Conservation (phyloP, 139 green algal genomes). For the Chlorella sp. region DNA sequence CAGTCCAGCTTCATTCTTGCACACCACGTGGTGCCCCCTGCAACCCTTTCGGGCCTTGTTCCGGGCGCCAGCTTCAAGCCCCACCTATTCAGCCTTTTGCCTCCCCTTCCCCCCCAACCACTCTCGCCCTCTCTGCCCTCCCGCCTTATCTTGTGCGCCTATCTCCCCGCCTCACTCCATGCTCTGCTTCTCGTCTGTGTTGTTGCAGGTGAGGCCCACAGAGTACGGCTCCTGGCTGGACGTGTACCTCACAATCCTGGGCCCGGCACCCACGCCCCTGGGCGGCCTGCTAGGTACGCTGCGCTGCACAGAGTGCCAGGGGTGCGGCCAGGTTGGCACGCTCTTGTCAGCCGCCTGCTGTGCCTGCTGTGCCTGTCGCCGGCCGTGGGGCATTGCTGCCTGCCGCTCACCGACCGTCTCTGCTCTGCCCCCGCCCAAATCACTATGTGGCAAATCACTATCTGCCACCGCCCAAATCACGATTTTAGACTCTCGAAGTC, state of each 20-base stretch:
- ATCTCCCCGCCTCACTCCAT: background rate
- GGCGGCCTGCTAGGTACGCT: conserved; percentile 4
- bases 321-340: background rate
- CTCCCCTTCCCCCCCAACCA: background rate
- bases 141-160: background rate
- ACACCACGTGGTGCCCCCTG: background rate
- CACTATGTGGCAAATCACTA: too few relatives aligned
- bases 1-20: background rate
- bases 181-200: too few relatives aligned
- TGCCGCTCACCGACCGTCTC: background rate
- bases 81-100: background rate
- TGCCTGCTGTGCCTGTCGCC: background rate
- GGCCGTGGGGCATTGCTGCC: background rate
- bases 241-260: conserved; percentile 13
- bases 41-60: too few relatives aligned
- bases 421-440: too few relatives aligned
- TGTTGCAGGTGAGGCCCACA: background rate
- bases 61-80: too few relatives aligned
- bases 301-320: background rate
- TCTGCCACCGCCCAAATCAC: background rate
- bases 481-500: too few relatives aligned
- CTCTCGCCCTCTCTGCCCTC: background rate
- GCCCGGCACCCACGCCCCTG: background rate
- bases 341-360: too few relatives aligned
- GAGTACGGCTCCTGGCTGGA: conserved; percentile 20